phyloP scores from a whole-genome alignment of 176 grass and related monocot genomes.

The Oryza glaberrima region DNA sequence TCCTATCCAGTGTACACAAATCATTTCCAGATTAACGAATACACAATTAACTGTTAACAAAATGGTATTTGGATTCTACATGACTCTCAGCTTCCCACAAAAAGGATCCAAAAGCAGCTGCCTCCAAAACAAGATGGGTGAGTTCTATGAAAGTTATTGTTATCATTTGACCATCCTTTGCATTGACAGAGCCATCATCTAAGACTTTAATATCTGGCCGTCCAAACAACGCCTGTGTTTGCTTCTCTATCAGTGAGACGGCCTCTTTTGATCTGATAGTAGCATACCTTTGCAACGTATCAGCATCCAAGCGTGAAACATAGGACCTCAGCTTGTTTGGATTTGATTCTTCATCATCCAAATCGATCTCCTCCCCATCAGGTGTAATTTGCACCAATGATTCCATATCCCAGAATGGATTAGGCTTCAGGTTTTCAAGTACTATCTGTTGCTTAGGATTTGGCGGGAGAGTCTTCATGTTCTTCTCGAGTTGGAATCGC shows the following conservation, averaged over 20 bases:
- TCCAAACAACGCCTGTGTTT: conserved; percentile 94
- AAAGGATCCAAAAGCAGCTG: conserved; percentile 86
- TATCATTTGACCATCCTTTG: conserved; percentile 74
- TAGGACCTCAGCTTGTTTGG: conserved; percentile 78
- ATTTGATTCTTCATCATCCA: conserved; percentile 57
- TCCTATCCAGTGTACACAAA: background rate
- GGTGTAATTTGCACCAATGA: conserved; percentile 80
- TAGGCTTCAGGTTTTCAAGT: conserved; percentile 73
- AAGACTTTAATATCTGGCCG: conserved; percentile 80
- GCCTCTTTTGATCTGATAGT: conserved; percentile 93
- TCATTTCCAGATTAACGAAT: conserved; percentile 27
- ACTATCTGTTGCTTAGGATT: conserved; percentile 62
- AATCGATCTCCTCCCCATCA: conserved; percentile 54
- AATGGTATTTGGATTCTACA: conserved; percentile 93
- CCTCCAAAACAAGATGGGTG: conserved; percentile 80
- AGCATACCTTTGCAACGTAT: conserved; percentile 81
- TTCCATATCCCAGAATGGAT: conserved; percentile 92
- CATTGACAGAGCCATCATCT: conserved; percentile 74
- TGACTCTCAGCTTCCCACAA: conserved; percentile 93
- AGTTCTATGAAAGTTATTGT: conserved; percentile 78
- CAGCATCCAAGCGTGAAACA: conserved; percentile 73
- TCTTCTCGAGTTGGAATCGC: conserved; percentile 91
- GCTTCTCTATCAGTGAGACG: conserved; percentile 88
- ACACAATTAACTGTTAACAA: conserved; percentile 69
- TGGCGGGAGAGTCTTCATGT: conserved; percentile 77